Evolutionary conservation across 371 early-diverging fungal species (phyloP).

Genomic region (Hamiltosporidium magnivora): DNA sequence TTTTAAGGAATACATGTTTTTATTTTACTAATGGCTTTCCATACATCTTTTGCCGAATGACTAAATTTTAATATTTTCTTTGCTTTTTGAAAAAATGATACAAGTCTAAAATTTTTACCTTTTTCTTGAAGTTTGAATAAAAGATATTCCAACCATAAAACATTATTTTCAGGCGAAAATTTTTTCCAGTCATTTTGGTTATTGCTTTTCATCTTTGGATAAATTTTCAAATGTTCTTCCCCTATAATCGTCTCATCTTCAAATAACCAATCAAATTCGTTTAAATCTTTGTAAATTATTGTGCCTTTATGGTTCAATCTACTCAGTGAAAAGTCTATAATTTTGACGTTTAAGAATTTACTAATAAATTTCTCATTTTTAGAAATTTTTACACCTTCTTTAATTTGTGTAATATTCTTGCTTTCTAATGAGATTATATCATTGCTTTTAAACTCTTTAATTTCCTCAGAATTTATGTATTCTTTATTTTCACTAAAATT

Average conservation of each 20-base stretch:
- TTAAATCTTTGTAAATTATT: constrained; percentile 38
- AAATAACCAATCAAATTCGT: constrained; percentile 35
- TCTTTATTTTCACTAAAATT: neutral
- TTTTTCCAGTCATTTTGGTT: constrained; percentile 22
- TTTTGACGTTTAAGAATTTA: constrained; percentile 3
- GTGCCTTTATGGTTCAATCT: constrained; percentile 14
- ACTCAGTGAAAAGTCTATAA: constrained; percentile 42
- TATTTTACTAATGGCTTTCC: too few species aligned
- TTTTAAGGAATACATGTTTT: too few species aligned
- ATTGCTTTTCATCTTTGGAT: constrained; percentile 30
- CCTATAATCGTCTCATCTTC: constrained; percentile 15
- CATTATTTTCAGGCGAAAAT: constrained; percentile 27
- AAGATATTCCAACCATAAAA: constrained; percentile 46
- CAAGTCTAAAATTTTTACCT: neutral
- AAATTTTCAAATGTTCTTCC: constrained; percentile 45
- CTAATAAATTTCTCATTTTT: neutral
- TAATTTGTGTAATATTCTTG: neutral
- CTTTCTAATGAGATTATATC: neutral
- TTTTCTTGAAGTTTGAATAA: constrained; percentile 6
- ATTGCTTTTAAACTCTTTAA: neutral
- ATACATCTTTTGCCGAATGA: too few species aligned
- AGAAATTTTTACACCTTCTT: neutral
- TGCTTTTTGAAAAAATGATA: too few species aligned
- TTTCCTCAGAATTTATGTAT: neutral
- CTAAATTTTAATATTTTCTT: too few species aligned